These are phyloP conservation scores for Fusarium cicatricum DNA, from an alignment of 2,329 filamentous ascomycete genomes.

Conservation along the genomic window DNA sequence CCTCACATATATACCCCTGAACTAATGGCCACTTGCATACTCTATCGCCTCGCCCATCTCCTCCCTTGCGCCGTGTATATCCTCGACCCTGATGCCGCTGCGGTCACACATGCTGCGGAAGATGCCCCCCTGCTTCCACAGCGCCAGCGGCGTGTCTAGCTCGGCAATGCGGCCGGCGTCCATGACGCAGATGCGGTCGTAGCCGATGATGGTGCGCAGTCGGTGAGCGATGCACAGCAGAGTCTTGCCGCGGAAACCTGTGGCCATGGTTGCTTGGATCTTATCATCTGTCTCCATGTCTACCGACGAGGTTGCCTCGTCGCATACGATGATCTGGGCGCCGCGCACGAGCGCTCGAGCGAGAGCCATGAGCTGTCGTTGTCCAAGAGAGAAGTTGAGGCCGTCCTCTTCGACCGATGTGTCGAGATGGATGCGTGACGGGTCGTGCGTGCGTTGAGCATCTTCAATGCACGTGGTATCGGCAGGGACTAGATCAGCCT, in stretches of 20 bases:
- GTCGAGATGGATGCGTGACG: slow-evolving; percentile 79
- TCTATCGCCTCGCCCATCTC: slow-evolving; percentile 39
- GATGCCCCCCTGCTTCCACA: slow-evolving; percentile 80
- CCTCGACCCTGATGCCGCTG: slow-evolving; percentile 74
- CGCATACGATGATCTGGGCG: slow-evolving; percentile 92
- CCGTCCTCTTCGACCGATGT: slow-evolving; percentile 91
- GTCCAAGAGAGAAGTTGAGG: slow-evolving; percentile 93
- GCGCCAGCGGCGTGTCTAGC: slow-evolving; percentile 75
- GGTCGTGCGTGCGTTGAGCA: slow-evolving; percentile 70
- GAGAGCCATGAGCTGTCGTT: slow-evolving; percentile 94
- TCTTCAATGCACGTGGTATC: slow-evolving; percentile 73
- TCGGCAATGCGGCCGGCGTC: slow-evolving; percentile 88
- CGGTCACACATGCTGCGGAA: slow-evolving; percentile 91
- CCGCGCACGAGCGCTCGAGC: slow-evolving; percentile 88
- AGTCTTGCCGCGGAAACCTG: slow-evolving; percentile 85
- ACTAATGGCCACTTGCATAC: slow-evolving; percentile 18
- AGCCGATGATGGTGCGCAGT: slow-evolving; percentile 89
- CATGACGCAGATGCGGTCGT: slow-evolving; percentile 98
- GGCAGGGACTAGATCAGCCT: slow-evolving; percentile 73
- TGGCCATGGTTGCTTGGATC: slow-evolving; percentile 89
- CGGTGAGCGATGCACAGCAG: slow-evolving; percentile 93
- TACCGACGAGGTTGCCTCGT: slow-evolving; percentile 92
- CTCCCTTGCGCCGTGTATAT: slow-evolving; percentile 57
- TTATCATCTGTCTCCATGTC: slow-evolving; percentile 98
- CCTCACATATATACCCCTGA: neutral